Base-by-base conservation (phyloP, 148 eudicot species). In the Persicaria tinctoria region DNA sequence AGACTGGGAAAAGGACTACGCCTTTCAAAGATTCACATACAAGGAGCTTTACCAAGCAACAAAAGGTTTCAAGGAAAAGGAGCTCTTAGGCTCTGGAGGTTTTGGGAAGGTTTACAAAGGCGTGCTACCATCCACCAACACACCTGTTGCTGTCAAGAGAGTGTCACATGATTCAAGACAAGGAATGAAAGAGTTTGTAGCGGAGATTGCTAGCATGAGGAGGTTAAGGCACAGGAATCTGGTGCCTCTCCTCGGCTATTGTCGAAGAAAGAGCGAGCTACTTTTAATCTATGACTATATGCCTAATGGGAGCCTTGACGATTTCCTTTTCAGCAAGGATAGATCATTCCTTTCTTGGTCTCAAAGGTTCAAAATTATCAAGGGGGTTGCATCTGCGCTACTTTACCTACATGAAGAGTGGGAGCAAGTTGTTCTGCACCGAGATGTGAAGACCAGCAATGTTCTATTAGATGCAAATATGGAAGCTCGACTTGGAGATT, bases 281-380 rank as follows among this genome's bases (percentile, higher is more conserved):
- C 46, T 74, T 38, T 74, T 74, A 16, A 68, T 74, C 13, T 74
- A 74, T 56, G 76, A 74, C 4, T 74, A 23, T 17, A 74, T 74
- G 76, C 68, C 76, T 20, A 74, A 74, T 53, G 76, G 76, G 44
- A 74, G 76, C 68, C 76, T 74, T 53, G 68, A 74, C 27, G 49
- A 50, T 8, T 50, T 76, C 45, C 38, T 64, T 6, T 69, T 44
- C 27, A 46, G 9, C 18, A 69, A 69, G 20, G 73, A 51, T n/a
- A 20, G 20, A 14, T 45, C 3, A 20, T 1, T 10, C 23, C 78
- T 76, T 63, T 13, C 41, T 76, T 76, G 78, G 78, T 16, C 20
- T 23, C 72, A 64, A 38, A 49, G 78, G 32, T 38, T 46, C 20
- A 63, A 66, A 23, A 76, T 76, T 51, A 11, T 76, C 11, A 47